phyloP scores from a whole-genome alignment of 2,329 filamentous ascomycete genomes.

The Aspergillus proliferans region DNA sequence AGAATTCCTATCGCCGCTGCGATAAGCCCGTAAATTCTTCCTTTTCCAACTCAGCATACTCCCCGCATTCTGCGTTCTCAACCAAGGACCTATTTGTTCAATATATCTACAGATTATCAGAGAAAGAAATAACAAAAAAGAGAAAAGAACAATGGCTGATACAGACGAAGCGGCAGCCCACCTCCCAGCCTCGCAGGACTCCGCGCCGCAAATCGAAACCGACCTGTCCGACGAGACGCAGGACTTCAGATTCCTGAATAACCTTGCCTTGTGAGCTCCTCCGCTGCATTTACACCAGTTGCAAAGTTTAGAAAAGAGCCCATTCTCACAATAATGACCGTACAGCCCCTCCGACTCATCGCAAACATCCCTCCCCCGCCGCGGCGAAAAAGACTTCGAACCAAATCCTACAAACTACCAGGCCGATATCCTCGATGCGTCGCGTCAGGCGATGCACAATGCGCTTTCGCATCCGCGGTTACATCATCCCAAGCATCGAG shows the following conservation, averaged over 20 bases:
- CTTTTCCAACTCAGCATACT: too few relatives aligned
- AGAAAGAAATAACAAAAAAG: too few relatives aligned
- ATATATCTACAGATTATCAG: too few relatives aligned
- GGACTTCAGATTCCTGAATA: slow-evolving; percentile 71
- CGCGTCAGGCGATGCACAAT: slow-evolving; percentile 80
- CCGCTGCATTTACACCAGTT: not conserved
- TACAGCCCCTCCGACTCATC: slow-evolving; percentile 27
- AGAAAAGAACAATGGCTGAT: slow-evolving; percentile 32
- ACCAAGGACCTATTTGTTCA: too few relatives aligned
- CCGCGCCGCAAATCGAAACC: slow-evolving; percentile 45
- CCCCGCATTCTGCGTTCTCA: too few relatives aligned
- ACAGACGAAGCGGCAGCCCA: slow-evolving; percentile 38
- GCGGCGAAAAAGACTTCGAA: slow-evolving; percentile 96
- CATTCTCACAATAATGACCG: slow-evolving; percentile 3
- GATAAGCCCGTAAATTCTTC: too few relatives aligned
- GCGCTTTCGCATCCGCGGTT: slow-evolving; percentile 71
- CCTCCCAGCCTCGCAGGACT: slow-evolving; percentile 19
- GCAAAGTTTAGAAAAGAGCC: slow-evolving; percentile 28
- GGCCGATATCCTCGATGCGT: slow-evolving; percentile 68
- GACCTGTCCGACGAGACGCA: slow-evolving; percentile 73
- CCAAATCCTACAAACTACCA: slow-evolving; percentile 82
- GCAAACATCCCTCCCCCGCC: slow-evolving; percentile 62
- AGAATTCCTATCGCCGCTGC: too few relatives aligned
- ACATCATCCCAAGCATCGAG: slow-evolving; percentile 61
- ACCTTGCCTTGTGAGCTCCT: slow-evolving; percentile 43